These are phyloP conservation scores for Zygnema circumcarinatum DNA, from an alignment of 139 green algal genomes.

Conservation along the genomic window DNA sequence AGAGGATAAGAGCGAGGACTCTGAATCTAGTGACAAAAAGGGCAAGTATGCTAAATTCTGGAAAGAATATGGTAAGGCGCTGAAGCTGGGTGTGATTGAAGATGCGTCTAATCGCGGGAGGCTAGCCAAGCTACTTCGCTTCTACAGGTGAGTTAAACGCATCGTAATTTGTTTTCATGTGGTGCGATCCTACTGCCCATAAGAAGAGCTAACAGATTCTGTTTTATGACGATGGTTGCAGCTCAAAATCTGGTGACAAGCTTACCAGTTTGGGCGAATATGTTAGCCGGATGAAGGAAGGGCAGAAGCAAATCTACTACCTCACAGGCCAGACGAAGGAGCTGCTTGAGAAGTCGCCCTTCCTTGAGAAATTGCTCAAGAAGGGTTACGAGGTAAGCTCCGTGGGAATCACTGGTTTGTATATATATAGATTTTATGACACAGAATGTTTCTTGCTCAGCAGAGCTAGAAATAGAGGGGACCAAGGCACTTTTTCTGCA, in stretches of 20 bases:
- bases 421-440: constrained; percentile 5
- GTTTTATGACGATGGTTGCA: constrained; percentile 7
- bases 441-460: too few species aligned
- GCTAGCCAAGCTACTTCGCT: constrained; percentile 86
- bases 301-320: constrained; percentile 97
- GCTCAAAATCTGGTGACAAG: constrained; percentile 76
- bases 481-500: too few species aligned
- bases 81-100: constrained; percentile 98
- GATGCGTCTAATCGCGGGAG: constrained; percentile 85
- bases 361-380: constrained; percentile 71
- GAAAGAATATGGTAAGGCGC: constrained; percentile 82
- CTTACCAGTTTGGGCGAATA: constrained; percentile 88
- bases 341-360: constrained; percentile 80
- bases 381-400: constrained; percentile 71
- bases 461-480: too few species aligned
- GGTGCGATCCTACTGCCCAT: too few species aligned
- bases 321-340: constrained; percentile 77
- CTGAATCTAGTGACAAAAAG: not conserved
- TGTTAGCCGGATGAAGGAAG: constrained; percentile 88
- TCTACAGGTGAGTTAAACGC: constrained; percentile 53
- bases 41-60: constrained; percentile 87
- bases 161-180: too few species aligned
- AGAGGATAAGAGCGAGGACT: not conserved
- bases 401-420: not conserved
- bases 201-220: too few species aligned